These are phyloP conservation scores for Dissophora globulifera DNA, from an alignment of 192 early-diverging fungal species.

Conservation along the genomic window DNA sequence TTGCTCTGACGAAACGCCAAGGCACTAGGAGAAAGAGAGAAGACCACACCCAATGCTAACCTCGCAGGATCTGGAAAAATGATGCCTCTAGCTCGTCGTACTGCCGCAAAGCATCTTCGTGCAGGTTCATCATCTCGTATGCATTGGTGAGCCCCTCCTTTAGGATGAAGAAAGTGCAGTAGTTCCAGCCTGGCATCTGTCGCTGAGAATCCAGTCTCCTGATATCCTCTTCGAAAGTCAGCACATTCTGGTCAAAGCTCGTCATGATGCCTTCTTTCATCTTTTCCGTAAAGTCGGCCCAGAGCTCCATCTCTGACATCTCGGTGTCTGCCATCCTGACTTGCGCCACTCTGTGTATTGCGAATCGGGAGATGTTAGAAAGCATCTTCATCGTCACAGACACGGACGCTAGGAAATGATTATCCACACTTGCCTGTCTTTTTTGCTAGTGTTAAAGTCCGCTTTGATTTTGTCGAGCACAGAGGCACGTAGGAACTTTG, in stretches of 20 bases:
- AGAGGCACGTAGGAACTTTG: conserved; percentile 72
- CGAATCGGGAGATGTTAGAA: not conserved
- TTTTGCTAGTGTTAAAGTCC: conserved; percentile 79
- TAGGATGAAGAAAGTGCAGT: conserved; percentile 95
- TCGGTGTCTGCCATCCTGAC: conserved; percentile 61
- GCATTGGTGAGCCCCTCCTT: conserved; percentile 91
- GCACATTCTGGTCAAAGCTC: conserved; percentile 81
- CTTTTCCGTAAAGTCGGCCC: conserved; percentile 76
- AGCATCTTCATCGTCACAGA: not conserved
- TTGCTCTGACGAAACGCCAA: no score
- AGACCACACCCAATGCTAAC: conserved; percentile 41
- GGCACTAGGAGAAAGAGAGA: not conserved
- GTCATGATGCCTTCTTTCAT: conserved; percentile 79
- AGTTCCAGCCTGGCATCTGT: conserved; percentile 98
- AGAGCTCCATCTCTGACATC: conserved; percentile 68
- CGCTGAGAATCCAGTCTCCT: conserved; percentile 90
- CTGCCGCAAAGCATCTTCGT: conserved; percentile 89
- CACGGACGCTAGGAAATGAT: not conserved
- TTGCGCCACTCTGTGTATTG: conserved; percentile 56
- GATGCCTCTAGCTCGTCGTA: conserved; percentile 98
- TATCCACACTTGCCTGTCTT: conserved; percentile 59
- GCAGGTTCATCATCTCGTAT: conserved; percentile 88
- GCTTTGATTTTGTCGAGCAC: conserved; percentile 89
- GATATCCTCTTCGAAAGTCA: conserved; percentile 90
- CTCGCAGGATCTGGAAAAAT: conserved; percentile 89